Conservation (phyloP, 176 grass and related monocot genomes). For the Carex cristatella region DNA sequence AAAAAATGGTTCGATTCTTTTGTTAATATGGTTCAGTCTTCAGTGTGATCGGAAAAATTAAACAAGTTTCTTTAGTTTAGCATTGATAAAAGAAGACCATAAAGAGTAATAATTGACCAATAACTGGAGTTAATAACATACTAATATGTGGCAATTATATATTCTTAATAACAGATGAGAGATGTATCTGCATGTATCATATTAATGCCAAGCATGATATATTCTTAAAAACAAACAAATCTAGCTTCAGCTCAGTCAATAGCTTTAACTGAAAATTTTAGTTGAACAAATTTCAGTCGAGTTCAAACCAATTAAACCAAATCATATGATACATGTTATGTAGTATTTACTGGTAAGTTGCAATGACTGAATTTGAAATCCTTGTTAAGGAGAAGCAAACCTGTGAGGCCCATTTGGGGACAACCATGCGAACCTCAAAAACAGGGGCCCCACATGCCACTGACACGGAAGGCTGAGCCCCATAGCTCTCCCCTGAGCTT, state of each 20-base stretch:
- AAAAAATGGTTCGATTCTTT: neutral
- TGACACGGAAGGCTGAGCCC: slow-evolving; percentile 44
- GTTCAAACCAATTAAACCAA: neutral
- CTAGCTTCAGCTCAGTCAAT: neutral
- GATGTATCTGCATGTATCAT: neutral
- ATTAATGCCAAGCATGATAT: neutral
- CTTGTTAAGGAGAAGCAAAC: slow-evolving; percentile 29
- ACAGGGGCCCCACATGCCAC: slow-evolving; percentile 55
- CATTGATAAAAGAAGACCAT: neutral
- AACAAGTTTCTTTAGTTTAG: neutral
- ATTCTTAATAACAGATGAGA: neutral
- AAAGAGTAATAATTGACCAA: neutral
- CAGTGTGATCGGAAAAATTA: neutral
- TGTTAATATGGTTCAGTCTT: neutral
- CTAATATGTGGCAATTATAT: neutral
- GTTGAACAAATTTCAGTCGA: neutral
- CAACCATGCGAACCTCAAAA: slow-evolving; percentile 56
- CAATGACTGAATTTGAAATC: slow-evolving; percentile 10
- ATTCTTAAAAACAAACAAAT: neutral
- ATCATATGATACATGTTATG: neutral
- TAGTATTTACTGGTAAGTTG: neutral
- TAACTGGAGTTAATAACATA: neutral
- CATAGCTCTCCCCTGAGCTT: slow-evolving; percentile 24
- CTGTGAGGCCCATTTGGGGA: slow-evolving; percentile 73
- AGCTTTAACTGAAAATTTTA: neutral